phyloP scores from a whole-genome alignment of 306 rosid species.

The Geum urbanum region DNA sequence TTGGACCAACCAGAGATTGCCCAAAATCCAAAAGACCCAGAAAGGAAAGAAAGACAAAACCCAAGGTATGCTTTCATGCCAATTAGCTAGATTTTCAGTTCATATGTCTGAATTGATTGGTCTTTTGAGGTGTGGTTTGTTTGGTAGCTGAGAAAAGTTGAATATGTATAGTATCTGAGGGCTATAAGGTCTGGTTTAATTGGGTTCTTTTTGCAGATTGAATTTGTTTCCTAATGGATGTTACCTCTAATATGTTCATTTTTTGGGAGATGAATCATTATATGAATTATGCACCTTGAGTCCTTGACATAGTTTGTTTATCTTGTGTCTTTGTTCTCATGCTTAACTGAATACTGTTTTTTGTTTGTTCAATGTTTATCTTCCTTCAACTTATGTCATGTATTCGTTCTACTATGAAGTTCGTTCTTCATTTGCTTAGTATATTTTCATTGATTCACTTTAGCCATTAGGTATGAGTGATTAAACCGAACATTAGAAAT shows the following conservation, averaged over 20 bases:
- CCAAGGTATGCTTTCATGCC: slow-evolving; percentile 13
- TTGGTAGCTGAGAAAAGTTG: neutral
- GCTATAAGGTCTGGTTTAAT: too few relatives aligned
- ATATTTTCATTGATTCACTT: too few relatives aligned
- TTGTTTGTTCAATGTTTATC: neutral
- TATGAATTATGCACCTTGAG: neutral
- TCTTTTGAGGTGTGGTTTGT: neutral
- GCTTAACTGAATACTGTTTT: neutral
- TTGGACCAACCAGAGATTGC: slow-evolving; percentile 1
- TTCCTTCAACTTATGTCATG: neutral
- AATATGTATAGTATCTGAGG: too few relatives aligned
- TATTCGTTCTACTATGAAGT: neutral
- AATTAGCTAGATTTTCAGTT: neutral
- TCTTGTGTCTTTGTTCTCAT: neutral
- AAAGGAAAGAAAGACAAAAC: neutral
- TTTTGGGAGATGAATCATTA: neutral
- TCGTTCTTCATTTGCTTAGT: neutral
- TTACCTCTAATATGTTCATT: neutral
- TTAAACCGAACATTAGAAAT: neutral
- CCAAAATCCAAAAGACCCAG: neutral
- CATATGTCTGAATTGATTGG: neutral
- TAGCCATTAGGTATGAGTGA: neutral
- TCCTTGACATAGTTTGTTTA: slow-evolving; percentile 1
- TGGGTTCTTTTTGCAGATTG: neutral
- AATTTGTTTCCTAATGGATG: neutral